Conservation (phyloP, 352 stramenopile species). For the Detonula confervacea region DNA sequence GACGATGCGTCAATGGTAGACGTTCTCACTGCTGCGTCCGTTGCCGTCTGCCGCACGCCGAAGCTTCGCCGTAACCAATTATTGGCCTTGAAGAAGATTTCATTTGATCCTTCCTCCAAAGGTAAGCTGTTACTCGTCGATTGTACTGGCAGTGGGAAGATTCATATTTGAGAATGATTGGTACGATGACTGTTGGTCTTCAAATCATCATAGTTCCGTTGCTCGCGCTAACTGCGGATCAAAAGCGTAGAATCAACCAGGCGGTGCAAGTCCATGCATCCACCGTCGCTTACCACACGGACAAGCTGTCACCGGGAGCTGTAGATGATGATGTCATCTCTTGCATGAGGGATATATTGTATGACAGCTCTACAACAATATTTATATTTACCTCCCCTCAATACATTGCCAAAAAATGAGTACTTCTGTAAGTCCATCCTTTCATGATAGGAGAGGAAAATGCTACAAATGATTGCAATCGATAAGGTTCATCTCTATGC, state of each 20-base stretch:
- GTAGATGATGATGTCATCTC: neutral
- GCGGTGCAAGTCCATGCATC: neutral
- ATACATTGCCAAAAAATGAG: neutral
- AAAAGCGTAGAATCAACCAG: neutral
- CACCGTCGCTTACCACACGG: neutral
- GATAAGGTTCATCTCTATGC: conserved; percentile 23
- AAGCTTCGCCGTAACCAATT: too few relatives aligned
- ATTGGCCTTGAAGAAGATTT: too few relatives aligned
- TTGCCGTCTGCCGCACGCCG: neutral
- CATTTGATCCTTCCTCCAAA: neutral
- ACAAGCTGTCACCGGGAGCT: neutral
- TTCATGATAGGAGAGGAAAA: neutral
- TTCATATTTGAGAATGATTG: neutral
- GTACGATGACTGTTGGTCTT: neutral
- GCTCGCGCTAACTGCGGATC: neutral
- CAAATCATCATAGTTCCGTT: neutral
- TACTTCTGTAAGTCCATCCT: neutral
- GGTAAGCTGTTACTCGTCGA: neutral
- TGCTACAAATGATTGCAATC: neutral
- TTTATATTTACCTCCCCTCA: neutral
- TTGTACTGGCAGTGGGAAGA: neutral
- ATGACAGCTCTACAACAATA: neutral
- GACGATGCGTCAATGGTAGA: neutral
- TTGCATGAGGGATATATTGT: neutral
- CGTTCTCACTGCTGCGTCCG: neutral